These are phyloP conservation scores for Trametes polyzona DNA, from an alignment of 1,284 basidiomycete genomes.

Conservation along the genomic window DNA sequence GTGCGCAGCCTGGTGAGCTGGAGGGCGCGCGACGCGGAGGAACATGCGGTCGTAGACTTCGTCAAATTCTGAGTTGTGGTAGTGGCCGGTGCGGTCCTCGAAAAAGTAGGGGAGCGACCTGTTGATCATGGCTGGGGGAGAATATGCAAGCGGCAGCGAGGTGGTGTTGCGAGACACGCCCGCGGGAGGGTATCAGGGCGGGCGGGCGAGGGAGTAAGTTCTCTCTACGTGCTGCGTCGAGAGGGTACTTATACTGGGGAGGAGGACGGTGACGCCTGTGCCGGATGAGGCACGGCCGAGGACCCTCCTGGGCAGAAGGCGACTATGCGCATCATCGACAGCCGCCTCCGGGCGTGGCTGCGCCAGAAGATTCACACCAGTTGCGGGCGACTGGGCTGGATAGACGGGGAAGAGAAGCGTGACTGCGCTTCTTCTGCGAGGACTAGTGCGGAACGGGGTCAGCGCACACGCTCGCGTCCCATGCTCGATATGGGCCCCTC, in stretches of 20 bases:
- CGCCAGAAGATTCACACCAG: conserved; percentile 19
- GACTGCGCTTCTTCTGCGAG: conserved; percentile 16
- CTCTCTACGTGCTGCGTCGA: background rate
- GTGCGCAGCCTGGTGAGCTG: conserved; percentile 14
- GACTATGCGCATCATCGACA: conserved; percentile 4
- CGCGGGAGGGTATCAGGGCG: background rate
- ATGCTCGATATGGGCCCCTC: conserved; percentile 21
- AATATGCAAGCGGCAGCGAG: background rate
- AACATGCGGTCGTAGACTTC: conserved; percentile 76
- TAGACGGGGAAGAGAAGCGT: conserved; percentile 25
- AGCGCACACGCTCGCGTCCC: conserved; percentile 20
- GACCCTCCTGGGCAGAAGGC: conserved; percentile 7
- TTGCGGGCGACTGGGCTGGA: conserved; percentile 20
- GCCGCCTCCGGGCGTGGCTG: conserved; percentile 5
- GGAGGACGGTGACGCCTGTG: background rate
- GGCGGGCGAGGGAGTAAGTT: background rate
- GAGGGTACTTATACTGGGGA: conserved; percentile 1
- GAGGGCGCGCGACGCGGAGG: conserved; percentile 55
- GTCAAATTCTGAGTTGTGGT: conserved; percentile 63
- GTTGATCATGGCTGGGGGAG: conserved; percentile 32
- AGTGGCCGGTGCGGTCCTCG: conserved; percentile 69
- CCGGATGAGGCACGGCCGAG: conserved; percentile 4
- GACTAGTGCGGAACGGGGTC: conserved; percentile 23
- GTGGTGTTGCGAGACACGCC: background rate
- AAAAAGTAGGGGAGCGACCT: conserved; percentile 55